phyloP scores from a whole-genome alignment of 768 basidiomycete genomes.

The Mrakia blollopis region DNA sequence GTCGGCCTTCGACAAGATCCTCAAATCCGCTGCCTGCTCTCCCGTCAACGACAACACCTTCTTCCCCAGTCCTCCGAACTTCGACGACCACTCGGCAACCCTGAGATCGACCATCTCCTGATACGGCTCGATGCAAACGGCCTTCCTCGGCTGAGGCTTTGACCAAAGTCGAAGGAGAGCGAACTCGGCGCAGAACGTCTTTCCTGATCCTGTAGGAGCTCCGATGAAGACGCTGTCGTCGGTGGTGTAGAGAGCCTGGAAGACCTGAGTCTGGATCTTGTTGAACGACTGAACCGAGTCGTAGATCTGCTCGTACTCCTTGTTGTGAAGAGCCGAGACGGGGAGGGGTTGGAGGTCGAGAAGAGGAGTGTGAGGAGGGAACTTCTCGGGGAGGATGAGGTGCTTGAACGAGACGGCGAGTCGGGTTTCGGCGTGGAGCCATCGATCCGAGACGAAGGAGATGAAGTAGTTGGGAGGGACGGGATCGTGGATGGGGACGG shows the following conservation, averaged over 20 bases:
- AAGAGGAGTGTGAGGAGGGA: slow-evolving; percentile 85
- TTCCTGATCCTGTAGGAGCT: slow-evolving; percentile 93
- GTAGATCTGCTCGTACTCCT: slow-evolving; percentile 84
- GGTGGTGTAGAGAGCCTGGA: slow-evolving; percentile 92
- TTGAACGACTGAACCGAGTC: slow-evolving; percentile 80
- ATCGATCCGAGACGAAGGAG: slow-evolving; percentile 86
- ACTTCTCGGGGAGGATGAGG: slow-evolving; percentile 92
- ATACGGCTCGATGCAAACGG: slow-evolving; percentile 93
- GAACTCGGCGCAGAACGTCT: slow-evolving; percentile 96
- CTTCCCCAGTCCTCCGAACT: slow-evolving; percentile 78
- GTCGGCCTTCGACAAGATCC: slow-evolving; percentile 80
- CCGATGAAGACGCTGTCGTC: slow-evolving; percentile 97
- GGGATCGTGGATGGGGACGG: slow-evolving; percentile 93
- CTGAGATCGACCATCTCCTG: slow-evolving; percentile 95
- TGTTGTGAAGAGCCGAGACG: slow-evolving; percentile 84
- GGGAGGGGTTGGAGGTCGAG: slow-evolving; percentile 89
- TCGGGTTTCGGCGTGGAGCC: slow-evolving; percentile 91
- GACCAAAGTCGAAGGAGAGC: slow-evolving; percentile 94
- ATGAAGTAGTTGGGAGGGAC: slow-evolving; percentile 98
- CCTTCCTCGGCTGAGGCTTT: slow-evolving; percentile 69
- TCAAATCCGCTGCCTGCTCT: slow-evolving; percentile 85
- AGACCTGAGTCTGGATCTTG: slow-evolving; percentile 98
- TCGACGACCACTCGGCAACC: slow-evolving; percentile 79
- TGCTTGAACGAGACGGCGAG: slow-evolving; percentile 97
- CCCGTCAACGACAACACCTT: slow-evolving; percentile 90